Percentiles rank a stretch among this genome's conserved stretches.
phyloP scores from a whole-genome alignment of 306 rosid species.

The Vigna hirtella region DNA sequence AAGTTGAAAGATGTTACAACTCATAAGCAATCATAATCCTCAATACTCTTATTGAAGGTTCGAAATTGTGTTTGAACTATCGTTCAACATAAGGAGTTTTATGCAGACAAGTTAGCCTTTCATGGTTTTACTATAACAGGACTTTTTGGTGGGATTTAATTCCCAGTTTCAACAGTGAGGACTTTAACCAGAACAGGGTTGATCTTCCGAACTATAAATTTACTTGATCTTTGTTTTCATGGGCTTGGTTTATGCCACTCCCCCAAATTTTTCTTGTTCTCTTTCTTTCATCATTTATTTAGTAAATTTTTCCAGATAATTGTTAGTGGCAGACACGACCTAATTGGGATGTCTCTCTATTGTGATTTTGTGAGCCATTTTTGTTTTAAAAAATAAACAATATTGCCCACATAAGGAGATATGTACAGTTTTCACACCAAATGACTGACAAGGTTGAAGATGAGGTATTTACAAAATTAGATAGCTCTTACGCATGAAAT shows the following conservation, averaged over 20 bases:
- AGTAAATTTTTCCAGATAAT: too few species aligned
- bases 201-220: neutral
- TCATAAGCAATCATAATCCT: constrained; percentile 22
- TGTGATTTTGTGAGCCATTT: too few species aligned
- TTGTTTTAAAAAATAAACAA: too few species aligned
- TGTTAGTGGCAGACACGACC: neutral
- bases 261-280: neutral
- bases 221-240: neutral
- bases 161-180: neutral
- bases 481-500: neutral
- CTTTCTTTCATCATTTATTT: neutral
- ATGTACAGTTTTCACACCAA: constrained; percentile 14
- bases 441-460: constrained; percentile 4
- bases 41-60: neutral
- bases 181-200: neutral
- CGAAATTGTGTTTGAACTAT: too few species aligned
- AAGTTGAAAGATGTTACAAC: constrained; percentile 6
- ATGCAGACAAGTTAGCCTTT: neutral
- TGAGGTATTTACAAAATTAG: constrained; percentile 2
- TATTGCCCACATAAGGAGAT: too few species aligned
- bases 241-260: neutral
- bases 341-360: neutral
- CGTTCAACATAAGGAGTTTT: neutral
- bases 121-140: neutral
- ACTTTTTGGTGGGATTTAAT: neutral